Evolutionary conservation across 1,284 basidiomycete species (phyloP), one percentile per base, ranked within the genome.

Genomic region (Spongiforma sp.): DNA sequence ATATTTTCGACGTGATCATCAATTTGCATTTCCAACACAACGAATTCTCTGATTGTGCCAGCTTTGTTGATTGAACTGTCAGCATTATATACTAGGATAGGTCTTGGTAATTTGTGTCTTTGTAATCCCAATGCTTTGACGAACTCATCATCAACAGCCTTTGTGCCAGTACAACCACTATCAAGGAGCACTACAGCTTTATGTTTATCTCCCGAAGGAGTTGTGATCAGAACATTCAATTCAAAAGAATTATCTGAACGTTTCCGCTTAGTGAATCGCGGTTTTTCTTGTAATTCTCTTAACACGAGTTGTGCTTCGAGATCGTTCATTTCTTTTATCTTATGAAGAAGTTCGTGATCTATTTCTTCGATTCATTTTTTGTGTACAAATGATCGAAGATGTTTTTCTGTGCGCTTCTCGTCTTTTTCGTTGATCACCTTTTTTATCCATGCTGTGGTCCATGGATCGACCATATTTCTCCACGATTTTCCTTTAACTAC

Each of bases 321-420:
- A 17, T 52, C 48, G 1, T 10, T 52, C 28, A 30, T 30, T 30
- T 5, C 12, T 6, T 17, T 7, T 5, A 52, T 19, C 1, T 5
- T 17, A 4, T 21, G 7, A 1, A 52, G 17, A 0, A 52, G 10
- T 0, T 32, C 1, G 3, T 28, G 1, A 0, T 52, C 2, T 5
- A 52, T 19, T 21, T 52, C 19, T 0, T 17, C 5, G 5, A 0
- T 5, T n/a, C 50, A 2, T 0, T 4, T 11, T 0, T 52, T 5
- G 10, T 52, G 50, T 10, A 52, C 30, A 9, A 52, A 52, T 4
- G 17, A 17, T 6, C 15, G 4, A 2, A 52, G 28, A 3, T 52
- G 50, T 12, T 8, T 10, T 19, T 30, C 17, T 3, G 50, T 2
- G 0, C 10, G 5, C 2, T 11, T 12, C 6, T 14, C 11, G 10